phyloP scores from a whole-genome alignment of 2,329 filamentous ascomycete species.

The Zymoseptoria ardabiliae region DNA sequence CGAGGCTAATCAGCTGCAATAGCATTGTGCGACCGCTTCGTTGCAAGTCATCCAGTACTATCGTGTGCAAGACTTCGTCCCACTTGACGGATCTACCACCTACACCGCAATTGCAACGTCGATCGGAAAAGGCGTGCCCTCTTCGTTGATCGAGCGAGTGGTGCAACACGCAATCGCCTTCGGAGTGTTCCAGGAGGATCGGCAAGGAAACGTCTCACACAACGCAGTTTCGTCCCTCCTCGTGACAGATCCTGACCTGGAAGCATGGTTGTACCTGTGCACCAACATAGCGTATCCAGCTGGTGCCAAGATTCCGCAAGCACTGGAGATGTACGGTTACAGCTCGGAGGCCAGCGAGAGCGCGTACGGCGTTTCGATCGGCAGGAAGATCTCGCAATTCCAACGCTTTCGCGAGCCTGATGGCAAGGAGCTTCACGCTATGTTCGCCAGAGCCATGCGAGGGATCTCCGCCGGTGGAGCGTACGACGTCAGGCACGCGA shows the following conservation, averaged over 20 bases:
- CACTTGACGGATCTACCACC: too few species aligned
- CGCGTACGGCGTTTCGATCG: slow-evolving; percentile 14
- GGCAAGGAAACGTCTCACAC: slow-evolving; percentile 12
- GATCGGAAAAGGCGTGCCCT: too few species aligned
- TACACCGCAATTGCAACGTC: too few species aligned
- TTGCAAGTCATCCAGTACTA: too few species aligned
- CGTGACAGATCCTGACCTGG: slow-evolving; percentile 19
- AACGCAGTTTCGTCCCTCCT: slow-evolving; percentile 14
- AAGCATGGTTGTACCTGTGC: slow-evolving; percentile 18
- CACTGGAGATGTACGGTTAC: slow-evolving; percentile 16
- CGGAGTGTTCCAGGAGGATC: slow-evolving; percentile 12
- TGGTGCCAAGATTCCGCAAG: slow-evolving; percentile 14
- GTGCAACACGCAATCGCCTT: slow-evolving; percentile 16
- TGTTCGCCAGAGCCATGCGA: slow-evolving; percentile 19
- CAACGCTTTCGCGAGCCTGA: slow-evolving; percentile 17
- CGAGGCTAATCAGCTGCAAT: too few species aligned
- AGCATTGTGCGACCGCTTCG: too few species aligned
- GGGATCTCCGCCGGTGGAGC: slow-evolving; percentile 18
- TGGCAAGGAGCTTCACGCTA: slow-evolving; percentile 14
- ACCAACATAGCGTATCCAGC: slow-evolving; percentile 18
- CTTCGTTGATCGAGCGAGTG: too few species aligned
- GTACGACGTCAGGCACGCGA: too few species aligned
- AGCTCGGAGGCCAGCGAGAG: slow-evolving; percentile 17
- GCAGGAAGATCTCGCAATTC: slow-evolving; percentile 16
- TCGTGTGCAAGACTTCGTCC: too few species aligned